These are phyloP conservation scores for Fusarium metavorans DNA, from an alignment of 2,329 filamentous ascomycete species.

Conservation along the genomic window DNA sequence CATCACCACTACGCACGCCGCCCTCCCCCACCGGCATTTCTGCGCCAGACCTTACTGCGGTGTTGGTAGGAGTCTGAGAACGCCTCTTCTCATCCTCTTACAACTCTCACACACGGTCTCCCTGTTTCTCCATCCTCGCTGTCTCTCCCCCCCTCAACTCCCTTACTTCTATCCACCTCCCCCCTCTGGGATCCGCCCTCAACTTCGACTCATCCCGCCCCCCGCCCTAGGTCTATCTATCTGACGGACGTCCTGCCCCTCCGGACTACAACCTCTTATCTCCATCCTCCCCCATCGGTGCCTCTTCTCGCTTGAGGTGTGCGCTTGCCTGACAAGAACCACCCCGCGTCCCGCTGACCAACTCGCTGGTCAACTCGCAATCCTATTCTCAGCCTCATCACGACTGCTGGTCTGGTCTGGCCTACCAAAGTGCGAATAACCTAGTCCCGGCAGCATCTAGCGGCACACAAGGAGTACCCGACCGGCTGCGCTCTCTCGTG, in stretches of 20 bases:
- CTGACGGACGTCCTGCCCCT: constrained; percentile 16
- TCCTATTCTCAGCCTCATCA: constrained; percentile 40
- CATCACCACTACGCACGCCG: constrained; percentile 47
- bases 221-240: background rate
- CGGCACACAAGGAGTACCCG: constrained; percentile 29
- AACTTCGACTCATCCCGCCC: constrained; percentile 23
- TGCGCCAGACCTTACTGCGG: constrained; percentile 33
- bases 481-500: constrained; percentile 29
- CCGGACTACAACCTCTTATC: constrained; percentile 36
- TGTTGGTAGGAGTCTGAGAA: constrained; percentile 38
- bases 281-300: constrained; percentile 28
- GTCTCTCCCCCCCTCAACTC: constrained; percentile 25
- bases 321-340: constrained; percentile 39
- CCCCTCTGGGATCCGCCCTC: constrained; percentile 33
- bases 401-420: constrained; percentile 31
- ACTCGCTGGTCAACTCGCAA: constrained; percentile 40
- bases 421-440: constrained; percentile 27
- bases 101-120: constrained; percentile 36
- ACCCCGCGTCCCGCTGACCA: constrained; percentile 30
- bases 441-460: constrained; percentile 28
- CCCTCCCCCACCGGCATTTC: constrained; percentile 46
- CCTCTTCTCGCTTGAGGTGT: constrained; percentile 16
- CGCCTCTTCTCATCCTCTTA: constrained; percentile 40
- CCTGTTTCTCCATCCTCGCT: constrained; percentile 29
- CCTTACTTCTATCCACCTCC: constrained; percentile 35